Percentiles rank a stretch among this genome's conserved stretches.
Evolutionary conservation across 495 filamentous ascomycete species (phyloP).

Genomic region (Pyrenula massariospora): DNA sequence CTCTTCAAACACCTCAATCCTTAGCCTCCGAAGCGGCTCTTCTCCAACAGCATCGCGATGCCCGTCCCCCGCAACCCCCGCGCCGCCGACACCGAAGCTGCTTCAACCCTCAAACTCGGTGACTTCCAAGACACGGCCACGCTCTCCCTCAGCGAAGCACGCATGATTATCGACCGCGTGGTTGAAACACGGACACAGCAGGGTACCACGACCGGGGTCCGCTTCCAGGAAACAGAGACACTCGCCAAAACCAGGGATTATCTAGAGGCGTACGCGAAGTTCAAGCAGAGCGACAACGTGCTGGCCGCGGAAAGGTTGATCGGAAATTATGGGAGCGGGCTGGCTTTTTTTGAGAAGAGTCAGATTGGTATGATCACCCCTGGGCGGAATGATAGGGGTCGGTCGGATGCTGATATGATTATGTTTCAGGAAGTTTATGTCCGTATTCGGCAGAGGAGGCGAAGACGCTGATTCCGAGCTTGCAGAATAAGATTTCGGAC

Average conservation of each 20-base stretch:
- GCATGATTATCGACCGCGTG: constrained; percentile 79
- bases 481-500: constrained; percentile 79
- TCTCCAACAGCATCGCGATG: not conserved
- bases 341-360: constrained; percentile 84
- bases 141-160: constrained; percentile 81
- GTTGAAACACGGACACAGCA: constrained; percentile 47
- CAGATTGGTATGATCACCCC: constrained; percentile 61
- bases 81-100: constrained; percentile 73
- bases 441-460: constrained; percentile 90
- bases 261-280: constrained; percentile 83
- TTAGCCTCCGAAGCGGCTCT: too few relatives aligned
- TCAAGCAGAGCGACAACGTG: constrained; percentile 88
- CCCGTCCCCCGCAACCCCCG: not conserved
- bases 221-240: constrained; percentile 23
- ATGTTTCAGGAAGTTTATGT: constrained; percentile 62
- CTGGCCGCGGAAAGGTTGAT: constrained; percentile 80
- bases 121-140: constrained; percentile 84
- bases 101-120: constrained; percentile 69
- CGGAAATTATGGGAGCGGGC: constrained; percentile 46
- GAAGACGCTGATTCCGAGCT: constrained; percentile 86
- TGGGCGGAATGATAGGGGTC: constrained; percentile 1
- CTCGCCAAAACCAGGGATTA: constrained; percentile 82
- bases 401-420: not conserved
- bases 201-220: constrained; percentile 28
- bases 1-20: too few relatives aligned